Percentiles rank a stretch among this genome's conserved stretches.
Conservation (phyloP, 441 rosid species). For the Erodium trifolium region DNA sequence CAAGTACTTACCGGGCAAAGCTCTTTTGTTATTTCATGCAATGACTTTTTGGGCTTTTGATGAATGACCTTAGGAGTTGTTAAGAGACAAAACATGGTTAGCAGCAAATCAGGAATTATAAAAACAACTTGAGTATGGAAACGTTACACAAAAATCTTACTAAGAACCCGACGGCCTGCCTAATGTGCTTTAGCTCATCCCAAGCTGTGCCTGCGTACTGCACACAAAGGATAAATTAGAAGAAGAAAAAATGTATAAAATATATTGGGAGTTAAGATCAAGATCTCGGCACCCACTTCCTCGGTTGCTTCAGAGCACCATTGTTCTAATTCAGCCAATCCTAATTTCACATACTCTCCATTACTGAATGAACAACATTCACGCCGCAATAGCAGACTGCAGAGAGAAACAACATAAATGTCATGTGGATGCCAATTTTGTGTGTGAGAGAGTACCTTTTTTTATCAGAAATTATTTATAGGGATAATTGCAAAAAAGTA, state of each 20-base stretch:
- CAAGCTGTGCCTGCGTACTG: constrained; percentile 86
- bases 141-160: constrained; percentile 25
- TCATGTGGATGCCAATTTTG: not conserved
- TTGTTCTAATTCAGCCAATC: constrained; percentile 89
- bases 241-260: constrained; percentile 14
- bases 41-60: constrained; percentile 88
- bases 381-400: constrained; percentile 81
- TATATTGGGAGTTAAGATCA: constrained; percentile 11
- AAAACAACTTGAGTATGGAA: constrained; percentile 7
- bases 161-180: constrained; percentile 76
- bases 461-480: too few species aligned
- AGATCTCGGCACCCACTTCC: constrained; percentile 54
- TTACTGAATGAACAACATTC: constrained; percentile 98
- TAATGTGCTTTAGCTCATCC: constrained; percentile 72
- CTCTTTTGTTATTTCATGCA: constrained; percentile 89
- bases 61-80: constrained; percentile 63
- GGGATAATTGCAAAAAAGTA: too few species aligned
- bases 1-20: constrained; percentile 78
- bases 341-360: constrained; percentile 97
- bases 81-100: constrained; percentile 3
- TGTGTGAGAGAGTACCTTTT: not conserved
- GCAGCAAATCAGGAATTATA: constrained; percentile 9
- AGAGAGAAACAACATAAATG: constrained; percentile 8
- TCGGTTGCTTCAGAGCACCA: constrained; percentile 95
- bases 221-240: constrained; percentile 18